These are phyloP conservation scores for Ophiostoma ulmi DNA, from an alignment of 2,329 filamentous ascomycete species.

Conservation along the genomic window DNA sequence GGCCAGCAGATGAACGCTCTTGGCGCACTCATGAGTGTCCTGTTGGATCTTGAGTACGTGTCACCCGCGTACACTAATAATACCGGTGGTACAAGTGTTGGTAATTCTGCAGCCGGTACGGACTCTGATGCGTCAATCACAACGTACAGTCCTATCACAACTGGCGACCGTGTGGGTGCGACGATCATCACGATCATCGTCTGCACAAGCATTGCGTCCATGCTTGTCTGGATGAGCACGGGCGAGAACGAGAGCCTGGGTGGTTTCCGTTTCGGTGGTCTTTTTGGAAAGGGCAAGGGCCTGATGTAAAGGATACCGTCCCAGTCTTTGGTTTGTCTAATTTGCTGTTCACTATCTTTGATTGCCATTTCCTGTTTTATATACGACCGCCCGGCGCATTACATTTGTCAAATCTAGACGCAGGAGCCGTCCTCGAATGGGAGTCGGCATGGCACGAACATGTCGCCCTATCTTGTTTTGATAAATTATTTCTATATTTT, in stretches of 20 bases:
- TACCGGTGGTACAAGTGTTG: conserved; percentile 42
- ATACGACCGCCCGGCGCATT: conserved; percentile 15
- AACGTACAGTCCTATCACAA: conserved; percentile 28
- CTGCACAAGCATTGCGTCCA: conserved; percentile 34
- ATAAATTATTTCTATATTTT: neutral
- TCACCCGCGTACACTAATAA: conserved; percentile 35
- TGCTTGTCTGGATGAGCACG: conserved; percentile 37
- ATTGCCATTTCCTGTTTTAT: conserved; percentile 9
- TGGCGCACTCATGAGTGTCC: conserved; percentile 43
- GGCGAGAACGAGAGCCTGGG: conserved; percentile 24
- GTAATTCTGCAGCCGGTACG: conserved; percentile 34
- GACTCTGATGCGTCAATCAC: conserved; percentile 10
- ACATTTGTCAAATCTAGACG: neutral
- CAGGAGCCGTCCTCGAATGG: conserved; percentile 2
- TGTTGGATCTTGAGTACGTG: conserved; percentile 34
- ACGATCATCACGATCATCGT: conserved; percentile 38
- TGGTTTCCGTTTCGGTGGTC: conserved; percentile 23
- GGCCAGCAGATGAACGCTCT: conserved; percentile 51
- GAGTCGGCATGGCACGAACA: neutral
- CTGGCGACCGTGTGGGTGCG: conserved; percentile 40
- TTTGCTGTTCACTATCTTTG: neutral
- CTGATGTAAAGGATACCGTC: conserved; percentile 5
- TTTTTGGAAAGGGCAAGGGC: conserved; percentile 24
- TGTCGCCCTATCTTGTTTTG: neutral
- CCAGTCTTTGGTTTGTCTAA: neutral